phyloP scores from a whole-genome alignment of 2,329 filamentous ascomycete genomes.

The Pseudocercospora vitis region DNA sequence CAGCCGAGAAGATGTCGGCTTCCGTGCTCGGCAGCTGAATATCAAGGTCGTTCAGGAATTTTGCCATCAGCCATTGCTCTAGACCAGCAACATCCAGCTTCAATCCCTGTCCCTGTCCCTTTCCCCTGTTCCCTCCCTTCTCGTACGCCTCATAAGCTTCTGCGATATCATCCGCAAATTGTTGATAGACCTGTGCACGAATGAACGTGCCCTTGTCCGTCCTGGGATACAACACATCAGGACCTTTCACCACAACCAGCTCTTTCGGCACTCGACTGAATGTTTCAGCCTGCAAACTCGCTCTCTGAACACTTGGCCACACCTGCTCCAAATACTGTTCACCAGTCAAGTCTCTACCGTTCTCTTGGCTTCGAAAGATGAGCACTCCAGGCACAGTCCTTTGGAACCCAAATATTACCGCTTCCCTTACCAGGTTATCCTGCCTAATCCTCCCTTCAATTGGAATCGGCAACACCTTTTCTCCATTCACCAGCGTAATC shows the following conservation, averaged over 20 bases:
- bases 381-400: constrained; percentile 55
- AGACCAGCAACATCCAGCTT: constrained; percentile 36
- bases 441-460: constrained; percentile 58
- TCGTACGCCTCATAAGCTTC: constrained; percentile 42
- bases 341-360: constrained; percentile 44
- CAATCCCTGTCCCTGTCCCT: constrained; percentile 15
- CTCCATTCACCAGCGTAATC: constrained; percentile 51
- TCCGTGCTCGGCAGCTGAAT: constrained; percentile 29
- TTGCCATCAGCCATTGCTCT: constrained; percentile 33
- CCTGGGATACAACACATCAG: constrained; percentile 48
- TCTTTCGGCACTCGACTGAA: constrained; percentile 57
- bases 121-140: constrained; percentile 16
- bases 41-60: constrained; percentile 37
- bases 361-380: constrained; percentile 52
- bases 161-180: constrained; percentile 53
- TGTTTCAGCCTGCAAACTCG: constrained; percentile 52
- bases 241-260: constrained; percentile 52
- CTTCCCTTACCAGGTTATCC: constrained; percentile 55
- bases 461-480: constrained; percentile 51
- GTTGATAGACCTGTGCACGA: constrained; percentile 51
- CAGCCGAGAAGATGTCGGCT: constrained; percentile 38
- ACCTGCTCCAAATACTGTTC: constrained; percentile 51
- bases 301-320: constrained; percentile 52
- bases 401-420: constrained; percentile 58
- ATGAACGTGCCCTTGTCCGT: constrained; percentile 62